phyloP scores from a whole-genome alignment of 768 basidiomycete genomes.

The Pleurotus pulmonarius region DNA sequence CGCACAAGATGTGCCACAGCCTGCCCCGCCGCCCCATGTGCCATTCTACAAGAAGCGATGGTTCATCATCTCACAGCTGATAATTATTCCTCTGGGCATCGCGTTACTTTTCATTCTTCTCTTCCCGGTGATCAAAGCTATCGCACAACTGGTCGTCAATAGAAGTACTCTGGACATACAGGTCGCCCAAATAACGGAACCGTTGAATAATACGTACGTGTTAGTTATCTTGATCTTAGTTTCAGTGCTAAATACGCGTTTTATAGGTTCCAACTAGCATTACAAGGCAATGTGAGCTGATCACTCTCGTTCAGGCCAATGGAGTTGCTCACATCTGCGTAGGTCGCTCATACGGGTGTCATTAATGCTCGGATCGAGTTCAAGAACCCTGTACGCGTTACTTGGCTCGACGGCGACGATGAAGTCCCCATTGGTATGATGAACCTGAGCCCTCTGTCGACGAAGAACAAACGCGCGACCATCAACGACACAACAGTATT shows the following conservation, averaged over 20 bases:
- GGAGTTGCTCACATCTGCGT: neutral
- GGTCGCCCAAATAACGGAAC: constrained; percentile 43
- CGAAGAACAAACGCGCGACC: constrained; percentile 51
- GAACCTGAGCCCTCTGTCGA: constrained; percentile 40
- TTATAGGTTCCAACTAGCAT: constrained; percentile 44
- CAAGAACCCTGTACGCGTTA: constrained; percentile 50
- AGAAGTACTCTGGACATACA: constrained; percentile 50
- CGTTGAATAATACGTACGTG: constrained; percentile 56
- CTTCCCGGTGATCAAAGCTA: constrained; percentile 65
- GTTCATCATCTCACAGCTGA: constrained; percentile 58
- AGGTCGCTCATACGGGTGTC: constrained; percentile 67
- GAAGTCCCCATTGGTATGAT: constrained; percentile 50
- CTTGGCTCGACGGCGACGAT: constrained; percentile 52
- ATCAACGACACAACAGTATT: constrained; percentile 62
- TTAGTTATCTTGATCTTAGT: no score
- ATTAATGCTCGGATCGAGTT: constrained; percentile 63
- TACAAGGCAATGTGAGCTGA: constrained; percentile 50
- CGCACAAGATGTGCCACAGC: constrained; percentile 14
- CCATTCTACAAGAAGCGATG: constrained; percentile 61
- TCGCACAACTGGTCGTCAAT: constrained; percentile 63
- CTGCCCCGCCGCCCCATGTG: constrained; percentile 13
- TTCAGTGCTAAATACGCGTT: neutral
- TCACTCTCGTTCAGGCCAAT: neutral
- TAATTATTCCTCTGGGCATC: constrained; percentile 50
- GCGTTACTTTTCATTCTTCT: constrained; percentile 63